Conservation (phyloP, 495 filamentous ascomycete genomes). For the Letharia columbiana region DNA sequence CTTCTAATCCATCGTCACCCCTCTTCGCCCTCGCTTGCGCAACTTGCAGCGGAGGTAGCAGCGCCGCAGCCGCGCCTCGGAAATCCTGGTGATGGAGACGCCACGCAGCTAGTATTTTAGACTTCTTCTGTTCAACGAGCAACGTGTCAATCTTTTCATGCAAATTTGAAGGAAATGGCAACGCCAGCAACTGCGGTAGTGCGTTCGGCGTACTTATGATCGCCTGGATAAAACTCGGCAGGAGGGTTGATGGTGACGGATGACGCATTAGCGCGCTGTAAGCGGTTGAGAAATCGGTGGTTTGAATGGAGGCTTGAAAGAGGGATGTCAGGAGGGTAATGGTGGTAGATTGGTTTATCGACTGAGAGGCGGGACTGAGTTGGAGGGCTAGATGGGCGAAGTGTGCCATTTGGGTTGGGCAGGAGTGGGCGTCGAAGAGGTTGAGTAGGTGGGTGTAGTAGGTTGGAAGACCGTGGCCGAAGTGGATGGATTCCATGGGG, state of each 20-base stretch:
- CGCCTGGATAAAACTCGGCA: slow-evolving; percentile 54
- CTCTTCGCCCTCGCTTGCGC: slow-evolving; percentile 46
- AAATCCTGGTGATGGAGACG: slow-evolving; percentile 75
- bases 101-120: slow-evolving; percentile 85
- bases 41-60: slow-evolving; percentile 57
- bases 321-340: slow-evolving; percentile 72
- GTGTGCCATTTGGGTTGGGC: slow-evolving; percentile 70
- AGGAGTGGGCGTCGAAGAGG: slow-evolving; percentile 68
- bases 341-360: slow-evolving; percentile 31
- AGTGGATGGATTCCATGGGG: slow-evolving; percentile 59
- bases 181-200: slow-evolving; percentile 57
- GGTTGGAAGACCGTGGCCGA: slow-evolving; percentile 66
- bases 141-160: slow-evolving; percentile 69
- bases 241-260: slow-evolving; percentile 56
- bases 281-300: slow-evolving; percentile 69
- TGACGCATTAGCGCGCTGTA: slow-evolving; percentile 69
- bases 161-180: slow-evolving; percentile 70
- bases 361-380: slow-evolving; percentile 39
- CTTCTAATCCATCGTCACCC: slow-evolving; percentile 45
- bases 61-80: slow-evolving; percentile 74
- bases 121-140: slow-evolving; percentile 49
- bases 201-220: slow-evolving; percentile 61
- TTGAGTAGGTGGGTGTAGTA: slow-evolving; percentile 82
- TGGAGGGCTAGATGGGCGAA: slow-evolving; percentile 76
- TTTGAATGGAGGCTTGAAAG: slow-evolving; percentile 71